Base-by-base conservation (phyloP, 352 stramenopile species). In the Pythium biforme region DNA sequence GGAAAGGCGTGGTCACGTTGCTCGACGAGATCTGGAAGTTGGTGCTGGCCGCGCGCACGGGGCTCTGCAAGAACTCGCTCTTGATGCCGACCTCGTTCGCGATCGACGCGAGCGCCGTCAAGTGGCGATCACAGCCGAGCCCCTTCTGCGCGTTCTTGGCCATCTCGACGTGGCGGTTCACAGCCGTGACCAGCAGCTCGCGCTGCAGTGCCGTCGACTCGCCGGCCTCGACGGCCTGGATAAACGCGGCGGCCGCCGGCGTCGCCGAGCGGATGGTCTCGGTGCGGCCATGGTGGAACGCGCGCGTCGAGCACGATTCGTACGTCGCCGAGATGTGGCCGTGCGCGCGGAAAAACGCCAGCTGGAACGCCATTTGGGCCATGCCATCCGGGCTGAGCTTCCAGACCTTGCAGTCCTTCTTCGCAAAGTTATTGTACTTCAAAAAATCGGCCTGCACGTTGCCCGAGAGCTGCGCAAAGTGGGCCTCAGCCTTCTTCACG, bases 21-120 rank as follows among this genome's bases (percentile, higher is more conserved):
- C 88, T 97, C 29, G 91, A 96, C 37, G 87, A 96, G 59, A 97
- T 81, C 65, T 90, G 79, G 70, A 94, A 97, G 64, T 93, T 93
- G 14, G 86, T 89, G 67, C 79, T 96, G 49, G 78, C 72, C 0
- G 79, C 75, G 51, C 82, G 90, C 64, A 95, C 75, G 5, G 88
- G 83, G 34, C 85, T 92, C 40, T 67, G 62, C 62, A 97, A 73
- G 62, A 97, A 97, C 15, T 87, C 74, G 55, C 80, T 89, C 31
- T 74, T 64, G 40, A 96, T 68, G 20, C 73, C 74, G 19, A 69
- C 74, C 27, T 87, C 66, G 14, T 64, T 83, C 10, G 87, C 89
- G 58, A 95, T 83, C 45, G 86, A 88, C 55, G 77, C 68, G 47
- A 97, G 75, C 52, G 89, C 90, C 27, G 78, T 81, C 48, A 97